A percentile compares a stretch with the other conserved stretches of the same genome.
Evolutionary conservation across 371 early-diverging fungal genomes (phyloP).

Genomic region (Zychaea mexicana): DNA sequence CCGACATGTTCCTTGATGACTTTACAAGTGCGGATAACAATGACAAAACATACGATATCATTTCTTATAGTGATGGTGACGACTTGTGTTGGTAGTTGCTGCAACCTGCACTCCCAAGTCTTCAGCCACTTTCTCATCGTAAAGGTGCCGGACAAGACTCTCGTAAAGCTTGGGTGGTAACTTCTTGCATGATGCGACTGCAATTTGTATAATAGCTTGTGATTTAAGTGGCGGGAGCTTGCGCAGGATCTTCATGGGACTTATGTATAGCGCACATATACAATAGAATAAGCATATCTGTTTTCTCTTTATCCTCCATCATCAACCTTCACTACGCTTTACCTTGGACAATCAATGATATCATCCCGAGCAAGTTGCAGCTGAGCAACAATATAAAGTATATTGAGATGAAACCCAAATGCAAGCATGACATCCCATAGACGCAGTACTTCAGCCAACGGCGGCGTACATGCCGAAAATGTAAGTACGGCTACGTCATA

Average conservation of each 20-base stretch:
- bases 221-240: slow-evolving; percentile 82
- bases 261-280: slow-evolving; percentile 21
- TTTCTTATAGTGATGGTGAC: too few species aligned
- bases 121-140: slow-evolving; percentile 63
- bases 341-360: slow-evolving; percentile 69
- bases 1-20: too few species aligned
- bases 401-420: slow-evolving; percentile 90
- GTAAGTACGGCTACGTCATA: slow-evolving; percentile 82
- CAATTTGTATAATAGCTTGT: slow-evolving; percentile 63
- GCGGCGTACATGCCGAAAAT: slow-evolving; percentile 87
- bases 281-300: neutral
- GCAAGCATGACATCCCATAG: slow-evolving; percentile 95
- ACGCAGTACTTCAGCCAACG: slow-evolving; percentile 77
- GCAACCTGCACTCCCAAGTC: slow-evolving; percentile 28
- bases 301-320: neutral
- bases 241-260: slow-evolving; percentile 81
- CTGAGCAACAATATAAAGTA: slow-evolving; percentile 87
- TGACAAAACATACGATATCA: too few species aligned
- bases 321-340: too few species aligned
- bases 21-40: too few species aligned
- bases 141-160: slow-evolving; percentile 77
- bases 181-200: slow-evolving; percentile 60
- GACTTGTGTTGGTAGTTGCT: neutral
- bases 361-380: slow-evolving; percentile 74
- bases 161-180: slow-evolving; percentile 76